Conservation (phyloP, 1,284 basidiomycete species). For the Cutaneotrichosporon arboriforme region DNA sequence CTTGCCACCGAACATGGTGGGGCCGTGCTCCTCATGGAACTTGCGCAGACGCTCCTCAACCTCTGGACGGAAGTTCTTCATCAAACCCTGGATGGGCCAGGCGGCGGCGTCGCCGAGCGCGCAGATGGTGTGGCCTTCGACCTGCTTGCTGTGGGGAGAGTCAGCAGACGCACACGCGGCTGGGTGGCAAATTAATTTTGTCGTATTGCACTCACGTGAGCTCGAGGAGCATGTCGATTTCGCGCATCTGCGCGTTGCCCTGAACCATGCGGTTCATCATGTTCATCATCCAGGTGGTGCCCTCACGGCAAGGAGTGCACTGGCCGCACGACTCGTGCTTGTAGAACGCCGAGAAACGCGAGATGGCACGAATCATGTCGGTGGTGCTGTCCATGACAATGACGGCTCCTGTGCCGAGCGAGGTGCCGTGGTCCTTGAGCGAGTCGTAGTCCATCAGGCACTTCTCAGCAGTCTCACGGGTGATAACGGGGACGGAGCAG, state of each 20-base stretch:
- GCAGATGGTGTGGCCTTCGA: constrained; percentile 93
- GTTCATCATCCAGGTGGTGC: constrained; percentile 97
- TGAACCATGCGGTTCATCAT: constrained; percentile 86
- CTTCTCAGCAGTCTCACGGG: constrained; percentile 71
- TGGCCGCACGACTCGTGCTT: constrained; percentile 99
- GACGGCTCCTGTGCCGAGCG: constrained; percentile 94
- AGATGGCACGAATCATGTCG: constrained; percentile 86
- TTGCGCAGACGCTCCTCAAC: constrained; percentile 79
- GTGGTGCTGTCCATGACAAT: constrained; percentile 99
- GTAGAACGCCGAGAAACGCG: constrained; percentile 91
- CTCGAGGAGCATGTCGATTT: constrained; percentile 96
- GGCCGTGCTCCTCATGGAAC: constrained; percentile 73
- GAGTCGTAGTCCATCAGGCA: constrained; percentile 99
- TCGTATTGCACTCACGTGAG: constrained; percentile 58
- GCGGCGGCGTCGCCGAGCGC: constrained; percentile 95
- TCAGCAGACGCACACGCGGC: neutral
- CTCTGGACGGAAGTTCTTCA: constrained; percentile 93
- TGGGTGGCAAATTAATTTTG: too few relatives aligned
- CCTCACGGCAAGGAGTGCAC: constrained; percentile 94
- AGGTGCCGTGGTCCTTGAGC: constrained; percentile 87
- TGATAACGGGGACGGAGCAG: constrained; percentile 90
- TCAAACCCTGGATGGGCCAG: constrained; percentile 89
- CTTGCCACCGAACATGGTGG: constrained; percentile 82
- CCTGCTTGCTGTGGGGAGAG: constrained; percentile 65
- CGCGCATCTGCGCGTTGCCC: constrained; percentile 81